A percentile compares a stretch with the other conserved stretches of the same genome.
Conservation (phyloP, 345 rosid genomes). For the Eutrema yunnanense region DNA sequence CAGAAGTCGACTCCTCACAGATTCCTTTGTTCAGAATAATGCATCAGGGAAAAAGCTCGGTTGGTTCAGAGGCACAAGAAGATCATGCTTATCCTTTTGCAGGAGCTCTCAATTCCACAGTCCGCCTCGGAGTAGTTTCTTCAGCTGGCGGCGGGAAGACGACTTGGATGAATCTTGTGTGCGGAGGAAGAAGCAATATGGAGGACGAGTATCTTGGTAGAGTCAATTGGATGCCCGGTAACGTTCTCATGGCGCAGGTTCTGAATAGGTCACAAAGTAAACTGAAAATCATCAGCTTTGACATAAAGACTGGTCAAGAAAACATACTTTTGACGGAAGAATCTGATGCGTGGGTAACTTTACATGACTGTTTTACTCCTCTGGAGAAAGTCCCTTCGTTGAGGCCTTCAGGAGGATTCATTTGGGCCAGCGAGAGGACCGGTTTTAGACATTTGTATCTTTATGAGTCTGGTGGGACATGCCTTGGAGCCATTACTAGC, state of each 20-base stretch:
- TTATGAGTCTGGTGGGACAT: conserved; percentile 62
- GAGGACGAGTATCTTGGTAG: conserved; percentile 85
- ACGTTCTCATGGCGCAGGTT: conserved; percentile 64
- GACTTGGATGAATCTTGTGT: conserved; percentile 78
- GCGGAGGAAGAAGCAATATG: conserved; percentile 61
- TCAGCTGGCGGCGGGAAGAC: conserved; percentile 60
- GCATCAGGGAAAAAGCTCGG: conserved; percentile 89
- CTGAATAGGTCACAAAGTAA: conserved; percentile 68
- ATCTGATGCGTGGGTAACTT: conserved; percentile 67
- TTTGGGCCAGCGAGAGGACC: conserved; percentile 92
- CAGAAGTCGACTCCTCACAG: conserved; percentile 70
- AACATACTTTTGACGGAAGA: conserved; percentile 60
- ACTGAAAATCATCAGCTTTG: conserved; percentile 60
- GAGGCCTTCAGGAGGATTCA: conserved; percentile 66
- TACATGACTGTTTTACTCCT: conserved; percentile 89
- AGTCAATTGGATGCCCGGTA: conserved; percentile 83
- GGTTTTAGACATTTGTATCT: conserved; percentile 90
- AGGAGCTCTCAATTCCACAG: conserved; percentile 86
- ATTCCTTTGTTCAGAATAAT: conserved; percentile 84
- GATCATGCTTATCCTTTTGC: conserved; percentile 95
- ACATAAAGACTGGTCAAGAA: conserved; percentile 64
- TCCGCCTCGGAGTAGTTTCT: conserved; percentile 86
- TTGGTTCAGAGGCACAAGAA: conserved; percentile 77
- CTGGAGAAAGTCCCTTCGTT: conserved; percentile 47
- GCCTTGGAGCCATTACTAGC: conserved; percentile 70